Percentiles rank a stretch among this genome's conserved stretches.
These are phyloP conservation scores for Paramecium sonneborni DNA, from an alignment of 73 alveolate species.

Conservation along the genomic window DNA sequence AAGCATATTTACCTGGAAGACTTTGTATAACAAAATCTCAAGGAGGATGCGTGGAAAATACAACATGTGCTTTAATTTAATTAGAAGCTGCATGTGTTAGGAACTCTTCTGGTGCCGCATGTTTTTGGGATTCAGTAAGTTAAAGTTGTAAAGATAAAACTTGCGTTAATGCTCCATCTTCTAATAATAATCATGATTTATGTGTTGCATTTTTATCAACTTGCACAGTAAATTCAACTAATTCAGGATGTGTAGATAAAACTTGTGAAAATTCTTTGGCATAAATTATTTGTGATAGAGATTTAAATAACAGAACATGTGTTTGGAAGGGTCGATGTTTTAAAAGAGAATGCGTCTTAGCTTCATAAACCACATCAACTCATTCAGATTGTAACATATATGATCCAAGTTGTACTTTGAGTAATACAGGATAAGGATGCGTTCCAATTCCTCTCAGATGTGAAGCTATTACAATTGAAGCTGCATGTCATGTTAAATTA, in stretches of 20 bases:
- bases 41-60: conserved; percentile 14
- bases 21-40: not conserved
- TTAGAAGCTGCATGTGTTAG: not conserved
- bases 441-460: not conserved
- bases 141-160: not conserved
- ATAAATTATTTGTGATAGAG: not conserved
- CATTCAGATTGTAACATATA: not conserved
- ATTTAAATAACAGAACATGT: not conserved
- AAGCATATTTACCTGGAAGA: not conserved
- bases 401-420: not conserved
- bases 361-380: not conserved
- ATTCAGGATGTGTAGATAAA: not conserved
- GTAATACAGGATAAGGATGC: not conserved
- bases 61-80: not conserved
- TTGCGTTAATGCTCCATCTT: conserved; percentile 10
- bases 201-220: conserved; percentile 14
- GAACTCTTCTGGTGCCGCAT: not conserved
- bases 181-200: not conserved
- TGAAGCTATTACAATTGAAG: not conserved
- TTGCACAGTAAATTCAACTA: conserved; percentile 15
- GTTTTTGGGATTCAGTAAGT: not conserved
- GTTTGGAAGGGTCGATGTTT: conserved; percentile 27
- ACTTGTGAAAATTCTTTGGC: not conserved
- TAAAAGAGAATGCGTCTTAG: not conserved
- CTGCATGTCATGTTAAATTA: not conserved